Percentiles rank a stretch among this genome's conserved stretches.
Evolutionary conservation across 441 rosid species (phyloP).

Genomic region (Lepidium campestre): DNA sequence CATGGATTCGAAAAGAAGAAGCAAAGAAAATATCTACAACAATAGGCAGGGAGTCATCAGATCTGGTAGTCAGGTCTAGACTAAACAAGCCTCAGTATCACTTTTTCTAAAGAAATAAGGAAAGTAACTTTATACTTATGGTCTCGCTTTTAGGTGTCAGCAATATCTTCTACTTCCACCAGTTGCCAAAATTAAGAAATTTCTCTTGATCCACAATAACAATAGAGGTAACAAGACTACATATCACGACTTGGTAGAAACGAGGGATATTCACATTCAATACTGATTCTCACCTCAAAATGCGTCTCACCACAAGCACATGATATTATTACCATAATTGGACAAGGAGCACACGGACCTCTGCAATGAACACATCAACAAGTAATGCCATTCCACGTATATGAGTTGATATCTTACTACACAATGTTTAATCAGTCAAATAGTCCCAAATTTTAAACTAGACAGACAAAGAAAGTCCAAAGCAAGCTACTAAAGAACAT

Average conservation of each 20-base stretch:
- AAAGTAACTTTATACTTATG: background rate
- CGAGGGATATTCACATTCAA: background rate
- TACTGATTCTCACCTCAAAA: conserved; percentile 61
- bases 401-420: conserved; percentile 8
- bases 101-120: background rate
- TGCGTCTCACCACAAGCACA: conserved; percentile 78
- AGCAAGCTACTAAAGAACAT: conserved; percentile 24
- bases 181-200: background rate
- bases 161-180: background rate
- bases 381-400: background rate
- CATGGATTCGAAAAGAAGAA: background rate
- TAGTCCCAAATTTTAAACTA: background rate
- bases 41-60: background rate
- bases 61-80: background rate
- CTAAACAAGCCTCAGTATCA: background rate
- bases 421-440: background rate
- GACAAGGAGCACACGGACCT: conserved; percentile 95
- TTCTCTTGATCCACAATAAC: background rate
- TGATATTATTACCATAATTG: conserved; percentile 79
- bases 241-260: background rate
- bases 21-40: background rate
- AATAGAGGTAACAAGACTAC: background rate
- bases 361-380: conserved; percentile 39
- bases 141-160: background rate
- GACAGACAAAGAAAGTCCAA: background rate